Conservation (phyloP, 805 yeast species). For the Yamadazyma kitorensis region DNA sequence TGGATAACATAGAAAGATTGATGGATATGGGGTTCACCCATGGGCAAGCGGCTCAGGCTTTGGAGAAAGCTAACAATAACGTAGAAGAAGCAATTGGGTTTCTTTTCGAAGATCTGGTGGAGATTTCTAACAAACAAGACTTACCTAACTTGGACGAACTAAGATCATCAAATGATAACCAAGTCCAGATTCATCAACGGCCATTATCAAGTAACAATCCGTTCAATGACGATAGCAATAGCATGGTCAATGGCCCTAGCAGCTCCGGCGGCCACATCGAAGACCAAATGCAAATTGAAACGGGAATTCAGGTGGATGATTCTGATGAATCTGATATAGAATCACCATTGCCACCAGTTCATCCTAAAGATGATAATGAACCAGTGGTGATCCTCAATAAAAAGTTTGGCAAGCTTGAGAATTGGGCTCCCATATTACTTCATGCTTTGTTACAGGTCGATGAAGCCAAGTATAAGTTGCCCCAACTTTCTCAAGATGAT, state of each 20-base stretch:
- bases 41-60: slow-evolving; percentile 38
- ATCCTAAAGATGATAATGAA: slow-evolving; percentile 2
- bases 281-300: slow-evolving; percentile 1
- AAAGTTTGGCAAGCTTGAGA: neutral
- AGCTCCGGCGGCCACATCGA: slow-evolving; percentile 3
- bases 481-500: neutral
- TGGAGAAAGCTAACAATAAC: slow-evolving; percentile 22
- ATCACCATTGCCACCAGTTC: slow-evolving; percentile 1
- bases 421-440: slow-evolving; percentile 9
- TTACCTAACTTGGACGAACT: slow-evolving; percentile 7
- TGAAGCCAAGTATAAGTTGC: slow-evolving; percentile 8
- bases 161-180: too few species aligned
- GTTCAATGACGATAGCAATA: too few species aligned
- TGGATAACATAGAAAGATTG: slow-evolving; percentile 7
- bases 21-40: slow-evolving; percentile 40
- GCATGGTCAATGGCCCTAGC: too few species aligned
- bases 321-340: neutral
- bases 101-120: slow-evolving; percentile 33
- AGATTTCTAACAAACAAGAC: slow-evolving; percentile 11
- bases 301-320: neutral
- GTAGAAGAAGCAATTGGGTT: slow-evolving; percentile 27
- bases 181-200: too few species aligned
- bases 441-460: slow-evolving; percentile 10
- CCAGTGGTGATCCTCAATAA: slow-evolving; percentile 8
- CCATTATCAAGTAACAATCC: too few species aligned